A percentile compares a stretch with the other conserved stretches of the same genome.
These are phyloP conservation scores for Rhynchosporium agropyri DNA, from an alignment of 2,329 filamentous ascomycete species.

Conservation along the genomic window DNA sequence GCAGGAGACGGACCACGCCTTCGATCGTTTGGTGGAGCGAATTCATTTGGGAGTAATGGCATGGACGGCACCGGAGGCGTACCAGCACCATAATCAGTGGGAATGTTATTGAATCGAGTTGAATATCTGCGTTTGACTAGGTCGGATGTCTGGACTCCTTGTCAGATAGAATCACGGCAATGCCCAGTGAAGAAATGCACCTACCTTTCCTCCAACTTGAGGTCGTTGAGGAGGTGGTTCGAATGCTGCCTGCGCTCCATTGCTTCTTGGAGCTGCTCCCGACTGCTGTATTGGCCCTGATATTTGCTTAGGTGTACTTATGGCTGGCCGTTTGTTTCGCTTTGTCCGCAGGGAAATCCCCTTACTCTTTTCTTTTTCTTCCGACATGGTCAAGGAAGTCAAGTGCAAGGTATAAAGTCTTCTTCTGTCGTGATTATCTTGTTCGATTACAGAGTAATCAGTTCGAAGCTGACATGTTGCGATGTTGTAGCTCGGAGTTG, in stretches of 20 bases:
- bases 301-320: conserved; percentile 65
- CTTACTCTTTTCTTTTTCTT: conserved; percentile 63
- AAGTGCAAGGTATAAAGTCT: neutral
- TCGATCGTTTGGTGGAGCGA: conserved; percentile 33
- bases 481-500: conserved; percentile 10
- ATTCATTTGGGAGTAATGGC: conserved; percentile 65
- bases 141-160: conserved; percentile 60
- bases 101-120: conserved; percentile 81
- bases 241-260: conserved; percentile 43
- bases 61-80: conserved; percentile 72
- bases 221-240: conserved; percentile 51
- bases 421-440: neutral
- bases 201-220: conserved; percentile 60
- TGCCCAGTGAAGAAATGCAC: conserved; percentile 22
- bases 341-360: conserved; percentile 64
- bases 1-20: conserved; percentile 37
- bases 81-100: conserved; percentile 67
- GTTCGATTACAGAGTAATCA: neutral
- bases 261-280: conserved; percentile 46
- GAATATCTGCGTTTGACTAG: conserved; percentile 95
- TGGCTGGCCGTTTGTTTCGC: conserved; percentile 61
- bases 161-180: conserved; percentile 16
- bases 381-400: conserved; percentile 54
- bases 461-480: neutral
- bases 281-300: conserved; percentile 61